These are phyloP conservation scores for Geosmithia putterillii DNA, from an alignment of 2,329 filamentous ascomycete genomes.

Conservation along the genomic window DNA sequence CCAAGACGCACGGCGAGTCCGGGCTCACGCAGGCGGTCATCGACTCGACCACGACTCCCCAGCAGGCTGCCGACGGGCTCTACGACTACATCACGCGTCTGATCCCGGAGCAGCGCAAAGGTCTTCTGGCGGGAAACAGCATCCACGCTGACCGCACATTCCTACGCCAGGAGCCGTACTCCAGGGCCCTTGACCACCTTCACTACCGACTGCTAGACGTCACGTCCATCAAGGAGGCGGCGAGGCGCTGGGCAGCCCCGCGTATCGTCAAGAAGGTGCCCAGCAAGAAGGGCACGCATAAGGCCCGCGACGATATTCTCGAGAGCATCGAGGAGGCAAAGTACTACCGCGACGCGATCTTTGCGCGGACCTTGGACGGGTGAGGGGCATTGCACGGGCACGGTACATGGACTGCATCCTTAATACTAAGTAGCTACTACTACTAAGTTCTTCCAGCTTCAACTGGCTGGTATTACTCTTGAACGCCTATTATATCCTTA, in stretches of 20 bases:
- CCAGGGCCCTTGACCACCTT: slow-evolving; percentile 59
- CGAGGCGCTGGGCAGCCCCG: slow-evolving; percentile 58
- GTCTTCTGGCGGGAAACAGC: slow-evolving; percentile 79
- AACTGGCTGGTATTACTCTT: background rate
- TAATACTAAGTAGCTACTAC: background rate
- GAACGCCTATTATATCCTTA: background rate
- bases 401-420: background rate
- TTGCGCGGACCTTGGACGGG: slow-evolving; percentile 25
- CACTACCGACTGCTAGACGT: slow-evolving; percentile 90
- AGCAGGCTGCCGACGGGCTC: slow-evolving; percentile 59
- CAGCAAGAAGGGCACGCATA: slow-evolving; percentile 62
- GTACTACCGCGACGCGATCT: slow-evolving; percentile 67
- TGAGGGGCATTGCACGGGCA: no score
- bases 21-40: slow-evolving; percentile 71
- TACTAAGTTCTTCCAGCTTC: background rate
- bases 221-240: slow-evolving; percentile 84
- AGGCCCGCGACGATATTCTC: slow-evolving; percentile 79
- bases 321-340: slow-evolving; percentile 89
- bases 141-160: slow-evolving; percentile 86
- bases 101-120: slow-evolving; percentile 54
- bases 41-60: slow-evolving; percentile 57
- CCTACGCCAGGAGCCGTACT: slow-evolving; percentile 62
- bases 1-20: slow-evolving; percentile 62
- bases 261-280: slow-evolving; percentile 45
- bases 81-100: slow-evolving; percentile 66